A percentile compares a stretch with the other conserved stretches of the same genome.
phyloP scores from a whole-genome alignment of 495 filamentous ascomycete genomes.

The Pyrenula massariospora region DNA sequence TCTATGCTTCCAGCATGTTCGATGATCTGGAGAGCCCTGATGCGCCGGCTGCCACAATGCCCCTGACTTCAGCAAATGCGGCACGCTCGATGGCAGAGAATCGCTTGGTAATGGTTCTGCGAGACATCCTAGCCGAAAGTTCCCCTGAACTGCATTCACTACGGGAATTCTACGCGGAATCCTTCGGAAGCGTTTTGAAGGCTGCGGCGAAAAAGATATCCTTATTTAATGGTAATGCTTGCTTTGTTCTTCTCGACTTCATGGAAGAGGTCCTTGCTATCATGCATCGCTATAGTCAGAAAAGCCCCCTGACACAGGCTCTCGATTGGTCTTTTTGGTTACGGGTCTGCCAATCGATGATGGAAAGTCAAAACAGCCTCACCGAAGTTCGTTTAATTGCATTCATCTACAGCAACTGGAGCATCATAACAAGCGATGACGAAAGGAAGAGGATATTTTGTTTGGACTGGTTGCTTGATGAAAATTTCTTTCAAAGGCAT shows the following conservation, averaged over 20 bases:
- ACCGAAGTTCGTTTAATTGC: slow-evolving; percentile 84
- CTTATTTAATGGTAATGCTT: slow-evolving; percentile 75
- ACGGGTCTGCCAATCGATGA: slow-evolving; percentile 69
- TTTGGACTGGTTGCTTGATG: slow-evolving; percentile 67
- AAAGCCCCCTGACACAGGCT: slow-evolving; percentile 24
- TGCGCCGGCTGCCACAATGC: slow-evolving; percentile 54
- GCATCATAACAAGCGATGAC: slow-evolving; percentile 53
- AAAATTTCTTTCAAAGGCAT: slow-evolving; percentile 66
- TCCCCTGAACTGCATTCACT: slow-evolving; percentile 40
- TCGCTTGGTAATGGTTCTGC: slow-evolving; percentile 72
- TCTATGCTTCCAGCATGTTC: slow-evolving; percentile 44
- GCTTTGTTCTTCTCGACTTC: slow-evolving; percentile 87
- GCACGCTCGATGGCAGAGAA: slow-evolving; percentile 85
- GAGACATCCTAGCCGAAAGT: slow-evolving; percentile 72
- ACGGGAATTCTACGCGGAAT: slow-evolving; percentile 64
- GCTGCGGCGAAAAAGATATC: slow-evolving; percentile 65
- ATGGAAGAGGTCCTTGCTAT: slow-evolving; percentile 67
- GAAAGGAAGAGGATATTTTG: slow-evolving; percentile 62
- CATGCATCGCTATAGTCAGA: slow-evolving; percentile 43
- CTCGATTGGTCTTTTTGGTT: slow-evolving; percentile 88
- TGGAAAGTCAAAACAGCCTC: slow-evolving; percentile 83
- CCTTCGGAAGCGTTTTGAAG: slow-evolving; percentile 63
- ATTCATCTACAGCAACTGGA: slow-evolving; percentile 77
- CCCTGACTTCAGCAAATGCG: slow-evolving; percentile 53
- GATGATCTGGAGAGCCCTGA: slow-evolving; percentile 64